phyloP scores from a whole-genome alignment of 2,329 filamentous ascomycete species.

The Paramyrothecium roridum region DNA sequence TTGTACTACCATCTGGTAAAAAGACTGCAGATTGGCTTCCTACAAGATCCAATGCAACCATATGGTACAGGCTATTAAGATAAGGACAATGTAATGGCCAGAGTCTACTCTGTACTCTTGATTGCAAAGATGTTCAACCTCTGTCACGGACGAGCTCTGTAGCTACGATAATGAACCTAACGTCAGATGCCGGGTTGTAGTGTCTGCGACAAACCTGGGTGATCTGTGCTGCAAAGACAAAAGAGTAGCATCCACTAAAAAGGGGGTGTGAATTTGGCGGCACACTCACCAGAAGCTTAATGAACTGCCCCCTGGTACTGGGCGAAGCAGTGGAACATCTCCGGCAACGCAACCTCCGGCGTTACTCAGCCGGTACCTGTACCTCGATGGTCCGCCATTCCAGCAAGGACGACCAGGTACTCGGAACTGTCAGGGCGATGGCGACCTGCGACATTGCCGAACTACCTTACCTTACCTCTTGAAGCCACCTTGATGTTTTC shows the following conservation, averaged over 20 bases:
- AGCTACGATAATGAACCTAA: too few relatives aligned
- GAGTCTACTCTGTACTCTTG: too few relatives aligned
- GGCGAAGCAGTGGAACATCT: background rate
- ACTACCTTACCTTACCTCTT: conserved; percentile 18
- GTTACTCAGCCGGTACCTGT: background rate
- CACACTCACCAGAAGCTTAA: background rate
- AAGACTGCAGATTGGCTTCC: too few relatives aligned
- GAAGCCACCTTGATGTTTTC: conserved; percentile 30
- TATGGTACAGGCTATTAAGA: too few relatives aligned
- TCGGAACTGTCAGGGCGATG: background rate
- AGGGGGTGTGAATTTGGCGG: background rate
- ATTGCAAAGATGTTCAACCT: too few relatives aligned
- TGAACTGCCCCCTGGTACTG: background rate
- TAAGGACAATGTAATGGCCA: too few relatives aligned
- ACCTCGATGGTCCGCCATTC: background rate
- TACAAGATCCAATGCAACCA: too few relatives aligned
- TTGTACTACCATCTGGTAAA: too few relatives aligned
- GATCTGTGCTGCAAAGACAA: too few relatives aligned
- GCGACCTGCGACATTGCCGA: background rate
- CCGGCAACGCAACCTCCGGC: background rate
- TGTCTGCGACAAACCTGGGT: too few relatives aligned
- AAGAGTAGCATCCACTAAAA: background rate
- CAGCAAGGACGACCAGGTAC: background rate
- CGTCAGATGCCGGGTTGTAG: too few relatives aligned
- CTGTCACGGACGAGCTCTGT: too few relatives aligned